Base-by-base conservation (phyloP, 345 rosid species). In the Theobroma cacao region DNA sequence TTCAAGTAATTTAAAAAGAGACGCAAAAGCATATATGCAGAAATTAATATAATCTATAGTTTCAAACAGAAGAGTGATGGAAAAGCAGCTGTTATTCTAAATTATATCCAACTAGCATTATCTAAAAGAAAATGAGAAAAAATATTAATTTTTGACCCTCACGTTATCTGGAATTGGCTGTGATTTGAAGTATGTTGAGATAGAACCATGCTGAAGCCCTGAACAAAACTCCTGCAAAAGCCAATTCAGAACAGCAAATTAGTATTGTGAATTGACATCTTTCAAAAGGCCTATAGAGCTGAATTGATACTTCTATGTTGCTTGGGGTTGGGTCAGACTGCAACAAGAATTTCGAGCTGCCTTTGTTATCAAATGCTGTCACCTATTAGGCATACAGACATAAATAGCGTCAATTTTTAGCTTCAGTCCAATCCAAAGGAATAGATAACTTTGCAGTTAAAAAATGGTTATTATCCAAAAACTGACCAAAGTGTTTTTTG, bases 131-230 rank as follows among this genome's bases (percentile, higher is more conserved):
- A 66, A 18, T 17, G 3, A 58, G 65, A 61, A 12, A n/a, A 62
- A 58, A 76, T 56, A 20, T n/a, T 7, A 75, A 76, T 58, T 14
- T 24, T 36, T 59, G 67, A 41, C 36, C 24, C 98, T 91, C 75
- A 91, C 98, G 40, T 92, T 92, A 80, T 93, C 91, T 4, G 91
- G 98, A 85, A 89, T 75, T 76, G 93, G 91, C 87, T 88, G 90
- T 75, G 98, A 95, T 84, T 86, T 93, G 88, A 79, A 93, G 84
- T 88, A 90, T 68, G 86, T 91, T 1, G 88, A 64, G 66, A 86
- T 67, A 70, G 88, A 81, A 77, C 93, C 94, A 65, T 78, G 72
- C 55, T 87, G 82, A 86, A 93, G 91, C 80, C 85, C 79, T 18
- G 82, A 88, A 84, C 90, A 87, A 77, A 95, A 95, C 13, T 89